phyloP scores from a whole-genome alignment of 106 monocot genomes.

The Cymbidium sinense region DNA sequence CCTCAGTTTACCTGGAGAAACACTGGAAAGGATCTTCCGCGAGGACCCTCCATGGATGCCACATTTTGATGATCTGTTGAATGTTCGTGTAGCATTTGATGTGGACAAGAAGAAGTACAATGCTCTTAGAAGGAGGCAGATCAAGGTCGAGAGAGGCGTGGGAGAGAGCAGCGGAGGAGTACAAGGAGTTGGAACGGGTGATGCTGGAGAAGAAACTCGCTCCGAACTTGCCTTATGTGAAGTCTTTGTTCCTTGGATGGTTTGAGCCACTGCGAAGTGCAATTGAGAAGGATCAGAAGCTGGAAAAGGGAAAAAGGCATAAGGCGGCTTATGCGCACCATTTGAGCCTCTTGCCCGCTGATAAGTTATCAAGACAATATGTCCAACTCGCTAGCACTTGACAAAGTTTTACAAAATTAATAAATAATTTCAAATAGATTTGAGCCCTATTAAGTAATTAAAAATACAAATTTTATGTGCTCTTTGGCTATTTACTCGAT shows the following conservation, averaged over 20 bases:
- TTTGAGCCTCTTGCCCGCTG: slow-evolving; percentile 60
- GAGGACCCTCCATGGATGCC: slow-evolving; percentile 39
- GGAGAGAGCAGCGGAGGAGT: slow-evolving; percentile 82
- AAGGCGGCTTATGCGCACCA: slow-evolving; percentile 55
- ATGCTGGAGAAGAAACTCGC: slow-evolving; percentile 94
- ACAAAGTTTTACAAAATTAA: too few relatives aligned
- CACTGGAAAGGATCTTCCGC: slow-evolving; percentile 21
- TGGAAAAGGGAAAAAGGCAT: slow-evolving; percentile 46
- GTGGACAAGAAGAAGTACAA: slow-evolving; percentile 35
- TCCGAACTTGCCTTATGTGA: slow-evolving; percentile 81
- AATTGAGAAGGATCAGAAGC: slow-evolving; percentile 55
- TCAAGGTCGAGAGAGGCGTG: slow-evolving; percentile 86
- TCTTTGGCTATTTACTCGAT: too few relatives aligned
- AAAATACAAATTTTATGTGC: too few relatives aligned
- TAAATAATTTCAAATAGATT: too few relatives aligned
- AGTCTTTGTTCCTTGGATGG: slow-evolving; percentile 80
- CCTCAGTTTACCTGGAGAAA: slow-evolving; percentile 9
- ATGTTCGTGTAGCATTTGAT: neutral
- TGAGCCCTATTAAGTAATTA: too few relatives aligned
- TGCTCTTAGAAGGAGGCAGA: slow-evolving; percentile 55
- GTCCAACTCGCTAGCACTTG: too few relatives aligned
- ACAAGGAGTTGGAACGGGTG: slow-evolving; percentile 72
- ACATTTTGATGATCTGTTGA: neutral
- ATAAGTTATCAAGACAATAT: slow-evolving; percentile 82
- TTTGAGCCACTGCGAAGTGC: slow-evolving; percentile 82